These are phyloP conservation scores for Cladosporium sp. DNA, from an alignment of 2,329 filamentous ascomycete genomes.

Conservation along the genomic window DNA sequence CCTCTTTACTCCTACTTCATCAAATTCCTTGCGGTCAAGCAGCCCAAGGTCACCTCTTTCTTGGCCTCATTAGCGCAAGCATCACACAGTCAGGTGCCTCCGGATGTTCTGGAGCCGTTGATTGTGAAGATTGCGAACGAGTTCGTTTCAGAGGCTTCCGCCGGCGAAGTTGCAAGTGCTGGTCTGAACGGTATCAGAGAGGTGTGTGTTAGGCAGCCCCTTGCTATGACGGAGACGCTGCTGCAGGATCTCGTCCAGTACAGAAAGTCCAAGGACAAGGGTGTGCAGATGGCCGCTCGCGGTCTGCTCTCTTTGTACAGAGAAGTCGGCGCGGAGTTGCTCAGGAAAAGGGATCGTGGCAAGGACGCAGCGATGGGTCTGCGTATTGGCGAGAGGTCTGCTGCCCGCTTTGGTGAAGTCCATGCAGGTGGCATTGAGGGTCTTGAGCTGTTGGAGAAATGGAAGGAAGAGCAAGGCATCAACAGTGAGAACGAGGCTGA, in stretches of 20 bases:
- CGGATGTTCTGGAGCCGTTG: slow-evolving; percentile 84
- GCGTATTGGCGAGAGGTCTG: slow-evolving; percentile 67
- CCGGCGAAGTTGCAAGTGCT: slow-evolving; percentile 83
- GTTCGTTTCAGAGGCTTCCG: slow-evolving; percentile 92
- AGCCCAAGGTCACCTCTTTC: slow-evolving; percentile 88
- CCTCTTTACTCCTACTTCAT: slow-evolving; percentile 94
- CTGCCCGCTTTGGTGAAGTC: slow-evolving; percentile 78
- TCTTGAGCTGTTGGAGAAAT: slow-evolving; percentile 82
- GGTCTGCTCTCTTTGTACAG: slow-evolving; percentile 86
- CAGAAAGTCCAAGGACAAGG: slow-evolving; percentile 95
- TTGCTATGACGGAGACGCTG: slow-evolving; percentile 96
- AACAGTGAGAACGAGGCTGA: slow-evolving; percentile 54
- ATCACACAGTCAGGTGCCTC: slow-evolving; percentile 84
- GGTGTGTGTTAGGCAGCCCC: slow-evolving; percentile 83
- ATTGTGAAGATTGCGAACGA: slow-evolving; percentile 96
- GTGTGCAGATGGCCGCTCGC: slow-evolving; percentile 97
- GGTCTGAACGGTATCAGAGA: slow-evolving; percentile 93
- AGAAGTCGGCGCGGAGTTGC: slow-evolving; percentile 81
- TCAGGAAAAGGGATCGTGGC: slow-evolving; percentile 85
- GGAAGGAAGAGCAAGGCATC: slow-evolving; percentile 82
- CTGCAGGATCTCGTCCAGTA: slow-evolving; percentile 95
- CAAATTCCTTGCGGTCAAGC: slow-evolving; percentile 79
- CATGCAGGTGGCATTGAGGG: slow-evolving; percentile 80
- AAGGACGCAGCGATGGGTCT: slow-evolving; percentile 85
- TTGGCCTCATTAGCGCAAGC: slow-evolving; percentile 88